These are phyloP conservation scores for Fusarium bulbicola DNA, from an alignment of 2,329 filamentous ascomycete genomes.

Conservation along the genomic window DNA sequence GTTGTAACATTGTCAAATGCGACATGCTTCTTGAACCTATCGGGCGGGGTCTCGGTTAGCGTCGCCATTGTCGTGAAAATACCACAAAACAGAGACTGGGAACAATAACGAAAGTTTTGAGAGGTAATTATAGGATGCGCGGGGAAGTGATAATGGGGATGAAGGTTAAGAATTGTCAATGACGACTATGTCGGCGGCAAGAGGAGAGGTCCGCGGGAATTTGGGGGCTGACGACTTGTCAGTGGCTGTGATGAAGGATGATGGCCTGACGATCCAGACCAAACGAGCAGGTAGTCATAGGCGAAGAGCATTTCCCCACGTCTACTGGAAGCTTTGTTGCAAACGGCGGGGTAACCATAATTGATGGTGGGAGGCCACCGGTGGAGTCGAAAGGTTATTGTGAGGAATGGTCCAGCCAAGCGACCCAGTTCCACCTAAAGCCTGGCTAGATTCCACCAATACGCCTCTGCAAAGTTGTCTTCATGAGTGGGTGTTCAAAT, in stretches of 20 bases:
- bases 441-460: background rate
- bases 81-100: conserved; percentile 13
- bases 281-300: conserved; percentile 21
- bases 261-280: conserved; percentile 43
- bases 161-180: conserved; percentile 12
- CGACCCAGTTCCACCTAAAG: conserved; percentile 28
- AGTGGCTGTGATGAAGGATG: conserved; percentile 40
- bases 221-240: conserved; percentile 32
- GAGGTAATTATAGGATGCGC: conserved; percentile 5
- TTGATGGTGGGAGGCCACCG: conserved; percentile 25
- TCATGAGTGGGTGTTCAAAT: background rate
- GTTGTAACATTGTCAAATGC: conserved; percentile 68
- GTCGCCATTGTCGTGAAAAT: conserved; percentile 48
- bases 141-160: background rate
- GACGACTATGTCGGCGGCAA: conserved; percentile 14
- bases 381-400: conserved; percentile 37
- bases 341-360: conserved; percentile 42
- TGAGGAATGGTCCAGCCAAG: conserved; percentile 21
- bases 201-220: conserved; percentile 39
- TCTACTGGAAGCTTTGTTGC: conserved; percentile 35
- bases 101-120: conserved; percentile 4
- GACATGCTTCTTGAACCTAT: conserved; percentile 68
- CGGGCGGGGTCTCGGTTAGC: conserved; percentile 54
- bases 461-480: background rate
- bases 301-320: conserved; percentile 39